Evolutionary conservation across 2,329 filamentous ascomycete genomes (phyloP), one percentile per base, ranked within the genome.

Genomic region (Ascochyta lentis): DNA sequence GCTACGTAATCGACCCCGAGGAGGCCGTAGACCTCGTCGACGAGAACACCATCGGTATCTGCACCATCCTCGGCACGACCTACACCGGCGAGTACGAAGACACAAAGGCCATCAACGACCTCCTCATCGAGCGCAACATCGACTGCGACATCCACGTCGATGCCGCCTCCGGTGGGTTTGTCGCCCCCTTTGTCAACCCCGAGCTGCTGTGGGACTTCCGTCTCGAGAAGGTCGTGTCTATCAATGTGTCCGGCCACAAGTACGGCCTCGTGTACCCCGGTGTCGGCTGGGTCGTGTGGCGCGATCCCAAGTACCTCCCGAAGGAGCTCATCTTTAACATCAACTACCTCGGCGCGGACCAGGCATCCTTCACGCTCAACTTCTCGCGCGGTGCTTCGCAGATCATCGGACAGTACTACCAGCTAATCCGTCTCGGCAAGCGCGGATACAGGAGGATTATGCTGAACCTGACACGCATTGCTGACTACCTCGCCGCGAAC

Each of bases 291-390:
- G 87, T 94, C 10, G 82, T 97, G 63, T 97, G 93, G 92, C 87
- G 93, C 43, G 85, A 35, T 85, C 91, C 46, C 89, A 95, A 65
- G 54, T 71, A 67, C 50, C 64, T 71, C 3, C 94, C 94, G 7
- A 84, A 94, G 72, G 93, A 97, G 70, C 87, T 97, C 22, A 92
- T 98, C 68, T 98, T 98, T 86, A 97, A 96, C 83, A 97, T 98
- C 84, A 97, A 97, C 84, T 98, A 98, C 79, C 89, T 97, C 6
- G 94, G 94, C 45, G 93, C 94, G 10, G 92, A 97, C 72, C 94
- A 98, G 76, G 89, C 92, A 2, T 96, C 92, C 3, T 97, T 97
- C 80, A 97, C 94, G 0, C 86, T 98, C 56, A 98, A 98, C 83
- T 98, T 98, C 82, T 96, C 91, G 72, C 96, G 96, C 76, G 93